Percentiles rank a stretch among this genome's conserved stretches.
phyloP scores from a whole-genome alignment of 2,329 filamentous ascomycete genomes.

The Colletotrichum somersetense region DNA sequence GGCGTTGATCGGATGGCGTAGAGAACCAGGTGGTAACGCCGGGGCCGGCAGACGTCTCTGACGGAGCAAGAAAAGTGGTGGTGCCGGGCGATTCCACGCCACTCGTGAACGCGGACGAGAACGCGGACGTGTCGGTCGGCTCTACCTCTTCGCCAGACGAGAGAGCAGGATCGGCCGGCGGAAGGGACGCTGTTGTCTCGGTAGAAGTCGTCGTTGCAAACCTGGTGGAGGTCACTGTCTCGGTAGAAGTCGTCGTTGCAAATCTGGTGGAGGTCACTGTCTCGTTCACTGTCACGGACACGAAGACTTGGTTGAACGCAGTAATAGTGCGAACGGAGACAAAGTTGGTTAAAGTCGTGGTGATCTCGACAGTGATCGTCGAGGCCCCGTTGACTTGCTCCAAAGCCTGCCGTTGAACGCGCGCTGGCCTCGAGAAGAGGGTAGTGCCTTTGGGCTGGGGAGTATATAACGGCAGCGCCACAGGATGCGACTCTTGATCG shows the following conservation, averaged over 20 bases:
- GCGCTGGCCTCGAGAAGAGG: background rate
- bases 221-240: conserved; percentile 36
- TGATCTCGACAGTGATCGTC: conserved; percentile 30
- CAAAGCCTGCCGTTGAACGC: conserved; percentile 1
- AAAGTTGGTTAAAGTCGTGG: conserved; percentile 31
- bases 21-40: conserved; percentile 3
- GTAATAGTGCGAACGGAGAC: conserved; percentile 33
- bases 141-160: background rate
- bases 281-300: conserved; percentile 38
- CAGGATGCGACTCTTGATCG: background rate
- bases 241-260: conserved; percentile 24
- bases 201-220: conserved; percentile 27
- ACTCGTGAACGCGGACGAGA: background rate
- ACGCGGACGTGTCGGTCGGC: too few species aligned
- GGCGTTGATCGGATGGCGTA: background rate
- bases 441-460: background rate
- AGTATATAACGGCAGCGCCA: background rate
- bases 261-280: conserved; percentile 37
- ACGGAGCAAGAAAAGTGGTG: background rate
- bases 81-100: background rate
- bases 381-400: background rate
- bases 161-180: background rate
- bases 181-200: background rate
- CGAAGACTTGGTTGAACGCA: conserved; percentile 35
- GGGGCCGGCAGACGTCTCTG: background rate